phyloP scores from a whole-genome alignment of 495 filamentous ascomycete species.

The Aspergillus sclerotioniger region DNA sequence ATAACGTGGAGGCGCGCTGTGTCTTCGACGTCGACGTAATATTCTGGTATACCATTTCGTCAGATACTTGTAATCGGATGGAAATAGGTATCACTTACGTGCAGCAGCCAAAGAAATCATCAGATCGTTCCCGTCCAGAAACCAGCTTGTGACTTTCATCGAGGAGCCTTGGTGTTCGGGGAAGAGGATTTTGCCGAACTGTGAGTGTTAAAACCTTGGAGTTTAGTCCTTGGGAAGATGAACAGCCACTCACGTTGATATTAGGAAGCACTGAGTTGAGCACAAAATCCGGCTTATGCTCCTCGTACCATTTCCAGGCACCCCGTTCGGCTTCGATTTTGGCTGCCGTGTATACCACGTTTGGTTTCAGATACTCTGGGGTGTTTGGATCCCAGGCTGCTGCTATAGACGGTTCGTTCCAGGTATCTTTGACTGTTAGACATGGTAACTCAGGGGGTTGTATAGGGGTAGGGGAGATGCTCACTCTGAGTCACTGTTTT shows the following conservation, averaged over 20 bases:
- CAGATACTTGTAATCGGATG: background rate
- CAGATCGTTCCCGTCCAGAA: background rate
- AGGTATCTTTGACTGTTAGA: constrained; percentile 28
- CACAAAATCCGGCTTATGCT: background rate
- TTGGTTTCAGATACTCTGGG: constrained; percentile 35
- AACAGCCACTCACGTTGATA: constrained; percentile 19
- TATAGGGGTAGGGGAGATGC: background rate
- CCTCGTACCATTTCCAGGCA: background rate
- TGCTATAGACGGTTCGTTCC: constrained; percentile 48
- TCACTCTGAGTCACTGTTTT: background rate
- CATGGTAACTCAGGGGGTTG: background rate
- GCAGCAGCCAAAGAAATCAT: background rate
- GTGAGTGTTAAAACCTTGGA: no score
- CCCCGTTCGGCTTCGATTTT: background rate
- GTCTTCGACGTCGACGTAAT: constrained; percentile 48
- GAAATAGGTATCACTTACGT: no score
- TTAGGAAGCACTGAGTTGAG: constrained; percentile 43
- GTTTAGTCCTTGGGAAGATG: background rate
- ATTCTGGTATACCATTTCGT: constrained; percentile 17
- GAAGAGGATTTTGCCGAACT: background rate
- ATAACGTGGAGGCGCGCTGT: constrained; percentile 47
- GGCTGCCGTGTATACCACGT: constrained; percentile 19
- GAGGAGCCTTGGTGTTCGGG: background rate
- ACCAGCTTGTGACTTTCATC: background rate
- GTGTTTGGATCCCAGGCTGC: constrained; percentile 14